phyloP scores from a whole-genome alignment of 495 filamentous ascomycete species.

The Usnea hakonensis region DNA sequence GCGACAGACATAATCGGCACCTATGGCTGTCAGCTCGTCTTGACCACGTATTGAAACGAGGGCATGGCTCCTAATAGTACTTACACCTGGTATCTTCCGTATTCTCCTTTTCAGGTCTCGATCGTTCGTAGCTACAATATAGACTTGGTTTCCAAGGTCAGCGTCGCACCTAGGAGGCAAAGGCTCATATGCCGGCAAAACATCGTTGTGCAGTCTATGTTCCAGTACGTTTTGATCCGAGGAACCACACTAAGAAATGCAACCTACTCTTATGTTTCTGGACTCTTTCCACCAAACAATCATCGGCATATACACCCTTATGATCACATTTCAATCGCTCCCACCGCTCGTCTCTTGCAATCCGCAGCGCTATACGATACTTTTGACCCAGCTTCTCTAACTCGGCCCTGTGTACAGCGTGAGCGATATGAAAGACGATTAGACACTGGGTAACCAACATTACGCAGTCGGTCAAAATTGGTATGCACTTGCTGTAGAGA shows the following conservation, averaged over 20 bases:
- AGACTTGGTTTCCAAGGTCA: neutral
- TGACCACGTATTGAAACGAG: constrained; percentile 19
- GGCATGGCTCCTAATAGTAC: constrained; percentile 21
- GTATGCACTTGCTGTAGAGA: constrained; percentile 47
- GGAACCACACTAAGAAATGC: neutral
- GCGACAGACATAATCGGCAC: constrained; percentile 60
- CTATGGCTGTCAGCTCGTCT: constrained; percentile 22
- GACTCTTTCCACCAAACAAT: constrained; percentile 85
- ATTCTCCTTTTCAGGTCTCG: constrained; percentile 65
- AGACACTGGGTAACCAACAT: constrained; percentile 17
- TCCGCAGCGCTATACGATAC: constrained; percentile 80
- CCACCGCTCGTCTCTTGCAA: constrained; percentile 89
- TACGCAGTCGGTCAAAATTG: constrained; percentile 44
- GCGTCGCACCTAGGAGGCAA: neutral
- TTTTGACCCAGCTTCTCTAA: constrained; percentile 86
- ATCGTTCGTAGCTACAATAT: constrained; percentile 24
- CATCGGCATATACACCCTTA: constrained; percentile 88
- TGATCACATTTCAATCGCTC: constrained; percentile 79
- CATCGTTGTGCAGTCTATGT: neutral
- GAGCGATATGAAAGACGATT: neutral
- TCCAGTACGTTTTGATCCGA: neutral
- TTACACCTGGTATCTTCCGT: constrained; percentile 62
- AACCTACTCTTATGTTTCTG: constrained; percentile 51
- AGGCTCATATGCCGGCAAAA: constrained; percentile 42
- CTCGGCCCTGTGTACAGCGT: constrained; percentile 43